Evolutionary conservation across 2,329 filamentous ascomycete species (phyloP).

Genomic region (Coniosporium tulheliwenetii): DNA sequence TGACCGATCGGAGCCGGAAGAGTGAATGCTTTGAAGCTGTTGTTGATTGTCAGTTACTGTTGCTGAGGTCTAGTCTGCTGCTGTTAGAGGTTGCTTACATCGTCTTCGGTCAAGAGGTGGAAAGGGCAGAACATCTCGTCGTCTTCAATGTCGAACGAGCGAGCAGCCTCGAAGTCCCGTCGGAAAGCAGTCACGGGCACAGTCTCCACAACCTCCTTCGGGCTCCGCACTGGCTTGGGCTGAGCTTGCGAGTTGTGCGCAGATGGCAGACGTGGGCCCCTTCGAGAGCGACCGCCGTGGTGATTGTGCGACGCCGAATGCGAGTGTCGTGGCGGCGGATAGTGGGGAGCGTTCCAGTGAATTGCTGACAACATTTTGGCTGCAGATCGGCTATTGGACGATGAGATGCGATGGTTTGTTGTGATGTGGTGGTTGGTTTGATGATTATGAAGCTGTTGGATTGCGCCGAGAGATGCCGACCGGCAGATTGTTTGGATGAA

Average conservation of each 20-base stretch:
- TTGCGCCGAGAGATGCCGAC: too few species aligned
- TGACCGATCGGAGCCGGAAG: constrained; percentile 77
- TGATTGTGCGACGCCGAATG: constrained; percentile 34
- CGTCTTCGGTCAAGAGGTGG: constrained; percentile 76
- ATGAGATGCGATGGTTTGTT: too few species aligned
- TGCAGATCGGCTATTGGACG: too few species aligned
- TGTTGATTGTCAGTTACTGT: background rate
- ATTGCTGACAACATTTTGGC: constrained; percentile 24
- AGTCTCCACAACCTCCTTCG: constrained; percentile 75
- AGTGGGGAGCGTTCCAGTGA: constrained; percentile 31
- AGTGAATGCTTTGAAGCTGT: constrained; percentile 81
- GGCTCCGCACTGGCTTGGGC: constrained; percentile 68
- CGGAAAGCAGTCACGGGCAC: constrained; percentile 64
- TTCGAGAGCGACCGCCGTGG: constrained; percentile 45
- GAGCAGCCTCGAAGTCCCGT: constrained; percentile 73
- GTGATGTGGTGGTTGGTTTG: too few species aligned
- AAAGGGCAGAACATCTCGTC: constrained; percentile 88
- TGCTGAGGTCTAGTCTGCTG: constrained; percentile 4
- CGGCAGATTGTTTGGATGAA: too few species aligned
- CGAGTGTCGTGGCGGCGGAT: constrained; percentile 33
- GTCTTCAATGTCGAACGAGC: constrained; percentile 90
- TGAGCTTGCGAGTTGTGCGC: constrained; percentile 65
- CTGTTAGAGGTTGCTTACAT: constrained; percentile 44
- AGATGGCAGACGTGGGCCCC: constrained; percentile 65
- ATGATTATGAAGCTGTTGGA: too few species aligned